Conservation (phyloP, 2,329 filamentous ascomycete species). For the Harringtonia lauricola region DNA sequence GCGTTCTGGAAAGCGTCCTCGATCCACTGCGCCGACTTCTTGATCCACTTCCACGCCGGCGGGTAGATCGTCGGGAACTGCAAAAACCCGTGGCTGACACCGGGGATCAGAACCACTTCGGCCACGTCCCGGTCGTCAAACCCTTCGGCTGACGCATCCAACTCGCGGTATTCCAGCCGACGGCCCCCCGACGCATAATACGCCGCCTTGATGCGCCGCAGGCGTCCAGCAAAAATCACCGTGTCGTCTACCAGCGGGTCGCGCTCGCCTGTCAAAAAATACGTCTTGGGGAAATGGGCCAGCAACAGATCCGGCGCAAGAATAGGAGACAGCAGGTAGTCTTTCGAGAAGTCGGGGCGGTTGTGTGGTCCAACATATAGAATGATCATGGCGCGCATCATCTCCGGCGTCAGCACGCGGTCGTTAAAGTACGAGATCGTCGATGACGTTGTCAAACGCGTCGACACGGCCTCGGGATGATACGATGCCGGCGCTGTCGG, state of each 20-base stretch:
- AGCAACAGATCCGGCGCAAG: conserved; percentile 78
- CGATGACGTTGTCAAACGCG: conserved; percentile 85
- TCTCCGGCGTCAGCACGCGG: conserved; percentile 85
- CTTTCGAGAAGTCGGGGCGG: conserved; percentile 81
- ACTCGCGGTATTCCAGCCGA: conserved; percentile 35
- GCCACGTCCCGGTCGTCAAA: conserved; percentile 63
- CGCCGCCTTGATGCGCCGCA: conserved; percentile 67
- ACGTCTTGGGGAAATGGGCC: conserved; percentile 82
- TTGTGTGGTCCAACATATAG: conserved; percentile 91
- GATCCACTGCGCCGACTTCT: conserved; percentile 72
- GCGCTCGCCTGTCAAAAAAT: conserved; percentile 87
- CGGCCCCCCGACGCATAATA: conserved; percentile 37
- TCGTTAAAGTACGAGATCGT: conserved; percentile 99
- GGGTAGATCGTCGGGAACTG: conserved; percentile 85
- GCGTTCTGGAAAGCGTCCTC: conserved; percentile 57
- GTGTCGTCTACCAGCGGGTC: conserved; percentile 96
- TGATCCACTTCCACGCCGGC: conserved; percentile 80
- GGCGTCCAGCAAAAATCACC: conserved; percentile 81
- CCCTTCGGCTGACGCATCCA: conserved; percentile 32
- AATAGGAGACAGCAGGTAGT: conserved; percentile 83
- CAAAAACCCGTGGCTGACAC: conserved; percentile 86
- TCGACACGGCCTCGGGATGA: conserved; percentile 53
- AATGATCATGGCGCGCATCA: conserved; percentile 99
- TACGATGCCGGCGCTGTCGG: conserved; percentile 27
- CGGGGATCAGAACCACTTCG: conserved; percentile 76